phyloP scores from a whole-genome alignment of 495 filamentous ascomycete species.

The Aspergillus baeticus region DNA sequence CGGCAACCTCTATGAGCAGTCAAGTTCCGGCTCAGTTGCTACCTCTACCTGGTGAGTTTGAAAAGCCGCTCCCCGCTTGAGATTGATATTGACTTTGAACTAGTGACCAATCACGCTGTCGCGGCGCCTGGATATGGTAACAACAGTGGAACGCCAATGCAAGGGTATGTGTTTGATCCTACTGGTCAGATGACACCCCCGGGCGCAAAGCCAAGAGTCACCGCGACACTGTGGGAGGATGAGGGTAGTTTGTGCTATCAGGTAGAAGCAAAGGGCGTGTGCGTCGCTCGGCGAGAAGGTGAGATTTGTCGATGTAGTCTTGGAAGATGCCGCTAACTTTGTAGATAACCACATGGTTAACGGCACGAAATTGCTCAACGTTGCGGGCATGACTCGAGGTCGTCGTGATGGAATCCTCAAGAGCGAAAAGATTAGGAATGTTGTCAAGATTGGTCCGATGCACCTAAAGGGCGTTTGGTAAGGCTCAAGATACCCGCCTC shows the following conservation, averaged over 20 bases:
- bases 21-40: slow-evolving; percentile 56
- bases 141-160: slow-evolving; percentile 49
- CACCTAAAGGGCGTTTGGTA: slow-evolving; percentile 98
- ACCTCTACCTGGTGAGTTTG: slow-evolving; percentile 62
- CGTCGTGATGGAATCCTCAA: slow-evolving; percentile 95
- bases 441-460: slow-evolving; percentile 99
- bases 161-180: slow-evolving; percentile 66
- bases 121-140: slow-evolving; percentile 47
- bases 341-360: slow-evolving; percentile 99
- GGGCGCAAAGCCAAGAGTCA: slow-evolving; percentile 98
- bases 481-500: slow-evolving; percentile 27
- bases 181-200: slow-evolving; percentile 92
- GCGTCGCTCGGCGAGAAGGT: slow-evolving; percentile 94
- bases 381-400: slow-evolving; percentile 96
- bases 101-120: slow-evolving; percentile 41
- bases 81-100: background rate
- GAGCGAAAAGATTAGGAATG: slow-evolving; percentile 94
- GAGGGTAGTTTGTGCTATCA: slow-evolving; percentile 98
- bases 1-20: slow-evolving; percentile 65
- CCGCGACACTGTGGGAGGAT: slow-evolving; percentile 97
- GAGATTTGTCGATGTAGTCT: slow-evolving; percentile 19
- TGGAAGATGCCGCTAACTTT: background rate
- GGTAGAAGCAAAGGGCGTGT: slow-evolving; percentile 94
- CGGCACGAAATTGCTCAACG: slow-evolving; percentile 94
- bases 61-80: background rate